Conservation (phyloP, 2,329 filamentous ascomycete species). For the Aspergillus flavus region DNA sequence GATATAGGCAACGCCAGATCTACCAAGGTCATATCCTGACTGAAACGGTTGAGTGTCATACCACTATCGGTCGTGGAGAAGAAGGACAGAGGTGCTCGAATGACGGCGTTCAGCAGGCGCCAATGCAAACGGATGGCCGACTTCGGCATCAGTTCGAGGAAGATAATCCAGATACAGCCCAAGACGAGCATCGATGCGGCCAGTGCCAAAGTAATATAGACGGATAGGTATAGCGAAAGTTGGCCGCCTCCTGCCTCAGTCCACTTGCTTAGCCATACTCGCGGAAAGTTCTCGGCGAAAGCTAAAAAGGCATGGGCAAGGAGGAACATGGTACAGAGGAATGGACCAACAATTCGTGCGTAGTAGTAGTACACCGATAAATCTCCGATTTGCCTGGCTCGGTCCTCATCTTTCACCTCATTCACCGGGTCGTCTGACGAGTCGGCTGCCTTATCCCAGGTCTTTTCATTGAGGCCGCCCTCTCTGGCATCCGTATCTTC, state of each 20-base stretch:
- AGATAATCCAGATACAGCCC: conserved; percentile 1
- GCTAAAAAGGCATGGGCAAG: neutral
- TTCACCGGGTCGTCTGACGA: neutral
- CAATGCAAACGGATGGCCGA: conserved; percentile 10
- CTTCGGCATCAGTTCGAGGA: conserved; percentile 11
- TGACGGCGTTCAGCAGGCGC: conserved; percentile 10
- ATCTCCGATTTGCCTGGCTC: conserved; percentile 3
- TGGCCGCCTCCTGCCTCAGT: neutral
- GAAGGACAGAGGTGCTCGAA: conserved; percentile 20
- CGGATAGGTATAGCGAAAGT: neutral
- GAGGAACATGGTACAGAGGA: neutral
- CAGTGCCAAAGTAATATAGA: conserved; percentile 3
- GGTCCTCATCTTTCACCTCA: conserved; percentile 1
- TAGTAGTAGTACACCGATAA: conserved; percentile 5
- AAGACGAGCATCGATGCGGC: neutral
- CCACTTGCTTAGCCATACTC: conserved; percentile 35
- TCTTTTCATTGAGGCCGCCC: neutral
- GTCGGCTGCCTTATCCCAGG: neutral
- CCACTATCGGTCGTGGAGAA: conserved; percentile 17
- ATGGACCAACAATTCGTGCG: neutral
- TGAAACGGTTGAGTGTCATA: conserved; percentile 24
- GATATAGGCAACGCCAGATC: conserved; percentile 23
- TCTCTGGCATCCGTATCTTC: neutral
- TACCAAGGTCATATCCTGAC: conserved; percentile 30
- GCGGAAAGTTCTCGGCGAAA: conserved; percentile 3